Conservation (phyloP, 1,284 basidiomycete species). For the Mycosarcoma mackinlayi region DNA sequence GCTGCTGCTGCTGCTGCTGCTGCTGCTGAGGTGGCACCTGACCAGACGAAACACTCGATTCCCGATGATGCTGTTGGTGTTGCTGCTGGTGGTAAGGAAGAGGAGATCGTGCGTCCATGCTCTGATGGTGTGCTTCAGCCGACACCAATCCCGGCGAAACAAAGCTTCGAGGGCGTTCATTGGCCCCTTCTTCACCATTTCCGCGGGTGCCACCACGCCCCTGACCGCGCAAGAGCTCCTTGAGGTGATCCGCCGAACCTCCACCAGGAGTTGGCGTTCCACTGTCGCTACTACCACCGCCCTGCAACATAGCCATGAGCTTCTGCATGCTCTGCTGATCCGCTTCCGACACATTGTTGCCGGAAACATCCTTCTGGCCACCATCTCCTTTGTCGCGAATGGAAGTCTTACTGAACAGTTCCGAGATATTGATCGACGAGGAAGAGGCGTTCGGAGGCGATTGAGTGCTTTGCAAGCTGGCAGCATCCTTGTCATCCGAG, state of each 20-base stretch:
- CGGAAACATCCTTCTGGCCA: conserved; percentile 25
- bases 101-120: conserved; percentile 37
- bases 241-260: conserved; percentile 28
- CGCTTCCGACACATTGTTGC: conserved; percentile 53
- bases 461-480: conserved; percentile 15
- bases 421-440: conserved; percentile 48
- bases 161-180: conserved; percentile 28
- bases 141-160: conserved; percentile 29
- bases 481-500: conserved; percentile 13
- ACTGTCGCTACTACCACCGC: conserved; percentile 30
- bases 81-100: conserved; percentile 31
- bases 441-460: conserved; percentile 33
- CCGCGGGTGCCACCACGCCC: conserved; percentile 8
- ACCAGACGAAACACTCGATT: conserved; percentile 29
- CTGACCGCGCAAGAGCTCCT: conserved; percentile 31
- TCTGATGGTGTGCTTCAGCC: conserved; percentile 21
- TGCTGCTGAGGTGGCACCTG: conserved; percentile 20
- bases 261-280: conserved; percentile 23
- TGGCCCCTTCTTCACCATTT: conserved; percentile 18
- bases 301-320: conserved; percentile 66
- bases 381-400: conserved; percentile 28
- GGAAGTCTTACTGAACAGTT: conserved; percentile 46
- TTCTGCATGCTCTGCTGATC: conserved; percentile 67
- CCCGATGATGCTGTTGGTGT: conserved; percentile 37
- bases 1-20: conserved; percentile 25